Evolutionary conservation across 2,329 filamentous ascomycete genomes (phyloP), one percentile per base, ranked within the genome.

Genomic region (Intubia oerlemansii): DNA sequence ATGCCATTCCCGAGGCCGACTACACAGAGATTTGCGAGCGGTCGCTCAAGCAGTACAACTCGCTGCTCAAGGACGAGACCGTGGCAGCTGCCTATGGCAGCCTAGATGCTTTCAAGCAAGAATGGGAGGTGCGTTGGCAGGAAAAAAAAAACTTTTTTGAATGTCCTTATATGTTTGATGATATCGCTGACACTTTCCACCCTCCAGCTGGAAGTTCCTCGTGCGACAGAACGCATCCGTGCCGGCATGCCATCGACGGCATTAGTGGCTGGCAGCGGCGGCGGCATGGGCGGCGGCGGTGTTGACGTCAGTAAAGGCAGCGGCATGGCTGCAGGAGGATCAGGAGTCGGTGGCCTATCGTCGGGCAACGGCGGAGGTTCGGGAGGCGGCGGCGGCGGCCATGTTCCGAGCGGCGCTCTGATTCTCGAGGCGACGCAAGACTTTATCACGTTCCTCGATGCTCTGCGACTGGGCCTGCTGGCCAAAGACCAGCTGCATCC

Each of bases 401-500:
- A 50, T 20, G 20, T 51, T 46, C 32, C 50, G 20, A 64, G 61
- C 36, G 66, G 68, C 8, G 56, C 68, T 4, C 51, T 93, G 20
- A 90, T 95, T 33, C 57, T 90, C 24, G 74, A 85, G 38, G 88
- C 88, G 2, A 95, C 85, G 1, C 84, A 98, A 50, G 90, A 93
- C 48, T 98, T 98, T 49, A 98, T 98, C 50, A 98, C 88, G 0
- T 85, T 98, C 45, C 66, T 98, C 29, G 88, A 98, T 46, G 90
- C 88, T 11, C 64, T 98, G 41, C 84, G 84, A 46, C 68, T 98
- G 31, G 84, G 85, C 25, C 69, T 95, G 43, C 61, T 91, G 9
- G 85, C 85, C 27, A 98, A 98, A 46, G 85, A 95, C 49, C 82
- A 88, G 37, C 58, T 98, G n/a, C 90, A 98, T 45, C 88, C 88